Conservation (phyloP, 2,329 filamentous ascomycete species). For the Cercospora berteroae region DNA sequence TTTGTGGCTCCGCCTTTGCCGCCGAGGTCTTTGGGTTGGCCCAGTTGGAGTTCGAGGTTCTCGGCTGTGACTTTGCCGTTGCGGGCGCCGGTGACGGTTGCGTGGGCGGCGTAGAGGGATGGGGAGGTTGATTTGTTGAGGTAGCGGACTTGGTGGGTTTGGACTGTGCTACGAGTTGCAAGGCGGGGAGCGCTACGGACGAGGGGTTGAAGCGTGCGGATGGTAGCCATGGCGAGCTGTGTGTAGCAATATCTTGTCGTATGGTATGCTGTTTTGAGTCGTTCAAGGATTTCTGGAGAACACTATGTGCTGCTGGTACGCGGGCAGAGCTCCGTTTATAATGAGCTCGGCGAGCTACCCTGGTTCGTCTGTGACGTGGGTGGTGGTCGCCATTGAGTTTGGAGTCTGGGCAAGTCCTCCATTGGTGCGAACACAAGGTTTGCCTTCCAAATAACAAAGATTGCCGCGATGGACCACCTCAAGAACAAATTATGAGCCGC, state of each 20-base stretch:
- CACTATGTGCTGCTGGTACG: neutral
- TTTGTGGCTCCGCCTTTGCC: constrained; percentile 41
- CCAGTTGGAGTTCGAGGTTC: constrained; percentile 20
- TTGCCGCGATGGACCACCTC: neutral
- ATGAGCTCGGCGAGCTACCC: neutral
- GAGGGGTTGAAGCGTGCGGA: neutral
- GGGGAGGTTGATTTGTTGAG: constrained; percentile 21
- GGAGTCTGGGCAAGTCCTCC: neutral
- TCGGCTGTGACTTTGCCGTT: constrained; percentile 21
- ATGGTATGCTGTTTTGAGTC: neutral
- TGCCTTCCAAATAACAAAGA: neutral
- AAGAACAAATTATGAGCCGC: neutral
- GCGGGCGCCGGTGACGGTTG: constrained; percentile 22
- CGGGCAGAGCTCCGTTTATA: neutral
- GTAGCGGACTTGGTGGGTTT: constrained; percentile 17
- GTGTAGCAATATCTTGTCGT: neutral
- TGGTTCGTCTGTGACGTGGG: neutral
- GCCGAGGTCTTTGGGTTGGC: constrained; percentile 21
- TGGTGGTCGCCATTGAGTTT: neutral
- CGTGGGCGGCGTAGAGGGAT: constrained; percentile 19
- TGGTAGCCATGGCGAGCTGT: neutral
- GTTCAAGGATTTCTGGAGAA: neutral
- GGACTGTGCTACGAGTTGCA: neutral
- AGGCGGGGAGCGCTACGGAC: neutral
- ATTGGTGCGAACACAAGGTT: neutral